Evolutionary conservation across 345 rosid genomes (phyloP).

Genomic region (Carallia brachiata): DNA sequence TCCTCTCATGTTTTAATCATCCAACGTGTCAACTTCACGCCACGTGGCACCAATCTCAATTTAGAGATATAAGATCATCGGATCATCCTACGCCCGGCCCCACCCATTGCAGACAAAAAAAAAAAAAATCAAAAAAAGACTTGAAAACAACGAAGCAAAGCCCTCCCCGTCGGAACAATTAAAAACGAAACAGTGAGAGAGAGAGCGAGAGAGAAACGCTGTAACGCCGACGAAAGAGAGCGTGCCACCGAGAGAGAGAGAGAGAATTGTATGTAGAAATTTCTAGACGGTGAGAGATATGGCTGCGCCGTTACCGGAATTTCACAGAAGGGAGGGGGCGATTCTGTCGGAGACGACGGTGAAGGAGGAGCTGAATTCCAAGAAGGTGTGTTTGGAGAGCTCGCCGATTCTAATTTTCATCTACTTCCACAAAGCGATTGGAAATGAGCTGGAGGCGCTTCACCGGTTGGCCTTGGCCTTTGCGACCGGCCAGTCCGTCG

Average conservation of each 20-base stretch:
- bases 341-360: slow-evolving; percentile 31
- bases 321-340: slow-evolving; percentile 48
- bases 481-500: slow-evolving; percentile 42
- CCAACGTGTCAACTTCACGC: no score
- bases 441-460: slow-evolving; percentile 59
- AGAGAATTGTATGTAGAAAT: slow-evolving; percentile 7
- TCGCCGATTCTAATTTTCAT: slow-evolving; percentile 67
- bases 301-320: slow-evolving; percentile 78
- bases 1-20: no score
- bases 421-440: slow-evolving; percentile 68
- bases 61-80: no score
- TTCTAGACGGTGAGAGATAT: neutral
- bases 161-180: neutral
- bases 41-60: no score
- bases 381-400: slow-evolving; percentile 13
- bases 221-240: neutral
- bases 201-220: neutral
- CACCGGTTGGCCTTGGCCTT: slow-evolving; percentile 55
- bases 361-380: slow-evolving; percentile 24
- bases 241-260: slow-evolving; percentile 16
- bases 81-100: no score
- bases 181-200: neutral
- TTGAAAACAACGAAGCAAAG: neutral
- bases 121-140: neutral
- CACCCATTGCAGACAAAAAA: no score